Conservation (phyloP, 352 stramenopile genomes). For the Vaucheria bursata region DNA sequence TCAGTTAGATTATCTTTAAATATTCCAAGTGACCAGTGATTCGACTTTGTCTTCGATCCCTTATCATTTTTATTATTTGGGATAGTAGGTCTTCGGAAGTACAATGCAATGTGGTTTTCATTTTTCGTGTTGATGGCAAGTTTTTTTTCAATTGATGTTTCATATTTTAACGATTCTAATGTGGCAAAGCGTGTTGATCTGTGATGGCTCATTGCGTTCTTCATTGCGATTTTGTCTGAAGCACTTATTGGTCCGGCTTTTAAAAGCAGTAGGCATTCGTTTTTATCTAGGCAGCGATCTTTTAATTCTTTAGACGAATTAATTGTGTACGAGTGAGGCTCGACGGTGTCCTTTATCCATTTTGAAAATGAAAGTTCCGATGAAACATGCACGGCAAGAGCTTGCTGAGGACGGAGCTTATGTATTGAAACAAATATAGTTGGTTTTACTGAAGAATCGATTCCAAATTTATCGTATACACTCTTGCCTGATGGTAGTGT, state of each 20-base stretch:
- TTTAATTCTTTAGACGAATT: neutral
- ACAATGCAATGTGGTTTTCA: neutral
- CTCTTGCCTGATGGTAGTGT: constrained; percentile 34
- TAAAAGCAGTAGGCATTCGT: neutral
- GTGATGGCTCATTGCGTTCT: neutral
- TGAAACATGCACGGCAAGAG: no score
- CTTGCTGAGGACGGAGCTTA: neutral
- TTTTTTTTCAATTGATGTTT: neutral
- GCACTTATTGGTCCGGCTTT: neutral
- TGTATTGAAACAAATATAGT: neutral
- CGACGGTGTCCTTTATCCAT: neutral
- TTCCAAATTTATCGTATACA: constrained; percentile 26
- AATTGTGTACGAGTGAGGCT: neutral
- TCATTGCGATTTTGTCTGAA: neutral
- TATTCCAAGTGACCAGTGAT: neutral
- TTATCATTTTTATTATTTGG: neutral
- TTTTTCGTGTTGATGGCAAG: neutral
- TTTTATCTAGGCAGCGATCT: neutral
- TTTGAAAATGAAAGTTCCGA: neutral
- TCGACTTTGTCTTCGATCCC: neutral
- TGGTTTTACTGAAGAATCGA: neutral
- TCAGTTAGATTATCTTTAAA: neutral
- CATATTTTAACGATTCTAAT: neutral
- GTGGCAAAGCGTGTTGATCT: neutral
- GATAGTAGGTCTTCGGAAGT: neutral